phyloP scores from a whole-genome alignment of 352 stramenopile species.

The Elongisporangium anandrum region DNA sequence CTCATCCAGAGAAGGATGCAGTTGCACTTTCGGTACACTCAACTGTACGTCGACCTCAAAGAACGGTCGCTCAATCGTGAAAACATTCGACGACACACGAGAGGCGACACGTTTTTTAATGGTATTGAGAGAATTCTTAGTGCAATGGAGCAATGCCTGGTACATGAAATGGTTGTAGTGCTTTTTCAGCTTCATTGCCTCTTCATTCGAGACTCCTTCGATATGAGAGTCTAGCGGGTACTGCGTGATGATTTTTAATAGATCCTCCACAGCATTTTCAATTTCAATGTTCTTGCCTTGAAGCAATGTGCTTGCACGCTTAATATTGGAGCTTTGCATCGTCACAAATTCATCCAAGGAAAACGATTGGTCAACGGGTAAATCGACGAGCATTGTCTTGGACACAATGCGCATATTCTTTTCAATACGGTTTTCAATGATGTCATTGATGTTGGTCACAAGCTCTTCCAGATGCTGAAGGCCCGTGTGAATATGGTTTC shows the following conservation, averaged over 20 bases:
- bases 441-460: constrained; percentile 98
- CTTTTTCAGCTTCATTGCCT: constrained; percentile 95
- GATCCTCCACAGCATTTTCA: constrained; percentile 96
- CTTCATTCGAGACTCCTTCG: constrained; percentile 90
- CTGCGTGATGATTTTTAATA: constrained; percentile 95
- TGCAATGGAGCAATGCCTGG: constrained; percentile 95
- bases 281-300: constrained; percentile 99
- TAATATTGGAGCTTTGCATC: constrained; percentile 95
- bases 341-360: constrained; percentile 97
- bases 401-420: constrained; percentile 98
- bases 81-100: constrained; percentile 81
- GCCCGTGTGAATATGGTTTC: constrained; percentile 89
- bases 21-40: constrained; percentile 89
- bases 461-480: constrained; percentile 96
- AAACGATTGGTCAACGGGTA: constrained; percentile 95
- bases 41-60: constrained; percentile 98
- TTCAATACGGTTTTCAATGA: constrained; percentile 99
- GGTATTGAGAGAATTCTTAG: constrained; percentile 97
- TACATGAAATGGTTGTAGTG: constrained; percentile 99
- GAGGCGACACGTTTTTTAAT: constrained; percentile 98
- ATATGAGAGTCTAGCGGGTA: constrained; percentile 96
- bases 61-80: constrained; percentile 94
- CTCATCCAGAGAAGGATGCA: constrained; percentile 95
- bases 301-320: constrained; percentile 86
- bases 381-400: constrained; percentile 96